A percentile compares a stretch with the other conserved stretches of the same genome.
These are phyloP conservation scores for Hypomontagnella submonticulosa DNA, from an alignment of 495 filamentous ascomycete genomes.

Conservation along the genomic window DNA sequence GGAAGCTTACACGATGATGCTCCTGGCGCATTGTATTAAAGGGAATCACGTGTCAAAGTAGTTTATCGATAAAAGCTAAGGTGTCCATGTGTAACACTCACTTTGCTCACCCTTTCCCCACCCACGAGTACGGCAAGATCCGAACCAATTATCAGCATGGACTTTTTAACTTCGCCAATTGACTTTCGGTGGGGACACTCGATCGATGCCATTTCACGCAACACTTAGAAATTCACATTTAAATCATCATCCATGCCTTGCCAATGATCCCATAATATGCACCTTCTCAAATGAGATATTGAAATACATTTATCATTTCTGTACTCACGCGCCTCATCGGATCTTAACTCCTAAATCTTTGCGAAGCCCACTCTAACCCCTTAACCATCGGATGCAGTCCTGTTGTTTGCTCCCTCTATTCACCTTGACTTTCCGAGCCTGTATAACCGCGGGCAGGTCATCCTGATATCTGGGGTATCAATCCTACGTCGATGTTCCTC, in stretches of 20 bases:
- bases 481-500: constrained; percentile 1
- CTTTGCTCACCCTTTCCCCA: constrained; percentile 25
- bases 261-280: too few species aligned
- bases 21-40: constrained; percentile 4
- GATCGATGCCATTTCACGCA: constrained; percentile 3
- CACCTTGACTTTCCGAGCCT: constrained; percentile 9
- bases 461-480: constrained; percentile 22
- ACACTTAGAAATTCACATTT: not conserved
- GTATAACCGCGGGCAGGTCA: not conserved
- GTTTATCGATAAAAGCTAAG: constrained; percentile 29
- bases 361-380: constrained; percentile 2
- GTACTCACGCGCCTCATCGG: constrained; percentile 1
- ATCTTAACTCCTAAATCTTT: not conserved
- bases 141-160: constrained; percentile 23
- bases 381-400: constrained; percentile 24
- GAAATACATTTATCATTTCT: not conserved
- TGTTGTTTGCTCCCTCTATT: constrained; percentile 23
- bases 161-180: constrained; percentile 20
- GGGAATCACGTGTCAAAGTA: constrained; percentile 16
- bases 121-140: constrained; percentile 19
- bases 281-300: too few species aligned
- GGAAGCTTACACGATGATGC: too few species aligned
- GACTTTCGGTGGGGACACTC: constrained; percentile 2
- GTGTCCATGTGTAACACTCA: not conserved
- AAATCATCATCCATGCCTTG: not conserved